phyloP scores from a whole-genome alignment of 1,139 yeast genomes.

The Candida mesenterica region DNA sequence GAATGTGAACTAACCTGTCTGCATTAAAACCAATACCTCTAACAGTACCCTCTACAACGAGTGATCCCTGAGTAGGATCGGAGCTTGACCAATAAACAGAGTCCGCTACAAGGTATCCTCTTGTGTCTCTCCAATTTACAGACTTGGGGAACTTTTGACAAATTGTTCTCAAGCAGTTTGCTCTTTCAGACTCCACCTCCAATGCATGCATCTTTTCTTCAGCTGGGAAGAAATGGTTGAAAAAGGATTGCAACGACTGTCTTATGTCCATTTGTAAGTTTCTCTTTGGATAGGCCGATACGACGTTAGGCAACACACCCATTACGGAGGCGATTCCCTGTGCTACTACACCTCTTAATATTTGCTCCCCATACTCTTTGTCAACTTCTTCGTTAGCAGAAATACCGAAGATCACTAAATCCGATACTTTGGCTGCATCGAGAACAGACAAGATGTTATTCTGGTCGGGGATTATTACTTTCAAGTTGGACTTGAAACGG shows the following conservation, averaged over 20 bases:
- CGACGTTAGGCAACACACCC: constrained; percentile 78
- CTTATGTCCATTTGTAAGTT: constrained; percentile 77
- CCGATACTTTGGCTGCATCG: constrained; percentile 88
- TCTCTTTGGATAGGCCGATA: constrained; percentile 63
- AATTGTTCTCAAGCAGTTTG: constrained; percentile 67
- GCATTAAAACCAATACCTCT: constrained; percentile 84
- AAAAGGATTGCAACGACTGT: constrained; percentile 78
- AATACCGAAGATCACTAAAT: constrained; percentile 80
- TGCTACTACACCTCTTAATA: constrained; percentile 80
- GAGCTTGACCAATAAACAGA: constrained; percentile 47
- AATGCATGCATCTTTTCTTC: constrained; percentile 75
- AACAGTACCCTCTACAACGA: constrained; percentile 76
- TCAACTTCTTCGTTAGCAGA: constrained; percentile 87
- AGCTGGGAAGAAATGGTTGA: constrained; percentile 86
- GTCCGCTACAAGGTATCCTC: constrained; percentile 87
- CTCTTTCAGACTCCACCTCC: constrained; percentile 65
- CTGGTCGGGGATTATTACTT: constrained; percentile 73
- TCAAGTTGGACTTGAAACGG: constrained; percentile 73
- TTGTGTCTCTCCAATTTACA: constrained; percentile 84
- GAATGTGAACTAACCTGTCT: constrained; percentile 77
- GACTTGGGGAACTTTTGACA: constrained; percentile 88
- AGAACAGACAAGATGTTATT: constrained; percentile 64
- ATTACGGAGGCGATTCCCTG: constrained; percentile 88
- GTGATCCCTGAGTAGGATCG: constrained; percentile 25
- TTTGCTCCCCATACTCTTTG: constrained; percentile 76